These are phyloP conservation scores for Phanerochaete carnosa DNA, from an alignment of 768 basidiomycete genomes.

Conservation along the genomic window DNA sequence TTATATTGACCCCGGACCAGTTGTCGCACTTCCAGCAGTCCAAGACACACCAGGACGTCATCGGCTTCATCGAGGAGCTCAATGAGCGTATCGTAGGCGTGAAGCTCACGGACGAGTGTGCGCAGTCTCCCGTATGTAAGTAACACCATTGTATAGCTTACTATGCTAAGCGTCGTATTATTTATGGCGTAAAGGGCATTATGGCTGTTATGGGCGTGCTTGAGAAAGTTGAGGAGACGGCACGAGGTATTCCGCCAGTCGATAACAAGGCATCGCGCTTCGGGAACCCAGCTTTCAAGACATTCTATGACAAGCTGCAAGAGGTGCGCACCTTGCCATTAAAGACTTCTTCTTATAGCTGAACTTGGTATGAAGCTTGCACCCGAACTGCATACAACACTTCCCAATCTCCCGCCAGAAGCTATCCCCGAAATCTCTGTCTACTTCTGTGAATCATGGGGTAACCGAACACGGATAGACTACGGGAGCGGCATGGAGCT, in stretches of 20 bases:
- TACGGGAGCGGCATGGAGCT: constrained; percentile 99
- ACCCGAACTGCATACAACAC: constrained; percentile 48
- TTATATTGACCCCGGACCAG: constrained; percentile 73
- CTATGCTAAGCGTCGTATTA: not conserved
- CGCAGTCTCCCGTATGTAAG: constrained; percentile 55
- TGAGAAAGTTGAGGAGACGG: constrained; percentile 62
- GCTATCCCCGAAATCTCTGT: constrained; percentile 66
- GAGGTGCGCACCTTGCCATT: constrained; percentile 43
- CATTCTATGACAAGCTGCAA: constrained; percentile 80
- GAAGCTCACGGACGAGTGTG: constrained; percentile 66
- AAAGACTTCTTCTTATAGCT: not conserved
- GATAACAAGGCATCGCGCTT: constrained; percentile 91
- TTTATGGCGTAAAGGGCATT: constrained; percentile 48
- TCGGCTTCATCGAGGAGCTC: constrained; percentile 68
- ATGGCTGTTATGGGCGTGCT: constrained; percentile 60
- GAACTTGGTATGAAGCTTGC: constrained; percentile 34
- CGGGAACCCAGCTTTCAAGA: constrained; percentile 94
- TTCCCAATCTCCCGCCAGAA: constrained; percentile 56
- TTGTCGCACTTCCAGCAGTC: constrained; percentile 81
- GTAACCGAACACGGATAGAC: constrained; percentile 87
- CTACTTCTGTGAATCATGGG: constrained; percentile 90
- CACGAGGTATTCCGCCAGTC: constrained; percentile 73
- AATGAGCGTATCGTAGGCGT: constrained; percentile 74
- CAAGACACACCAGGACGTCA: constrained; percentile 60
- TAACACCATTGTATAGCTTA: not conserved